Evolutionary conservation across 176 grass and related monocot species (phyloP), one percentile per base, ranked within the genome.

Genomic region (Microstegium vimineum): DNA sequence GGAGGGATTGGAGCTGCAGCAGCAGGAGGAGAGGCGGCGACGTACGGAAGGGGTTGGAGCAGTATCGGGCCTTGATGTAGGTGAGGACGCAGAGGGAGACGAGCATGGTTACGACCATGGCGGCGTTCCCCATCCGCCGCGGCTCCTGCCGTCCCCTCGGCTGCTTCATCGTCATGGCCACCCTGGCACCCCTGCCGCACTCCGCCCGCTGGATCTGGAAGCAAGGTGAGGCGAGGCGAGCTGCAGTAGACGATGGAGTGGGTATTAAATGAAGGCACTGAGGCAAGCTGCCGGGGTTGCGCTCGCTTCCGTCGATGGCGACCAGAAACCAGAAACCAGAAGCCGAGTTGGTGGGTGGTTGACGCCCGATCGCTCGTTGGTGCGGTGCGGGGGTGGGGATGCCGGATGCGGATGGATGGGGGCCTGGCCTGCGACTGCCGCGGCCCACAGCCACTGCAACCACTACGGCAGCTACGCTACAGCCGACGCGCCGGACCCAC

Each of bases 51-150:
- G 88, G 83, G 36, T 80, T 86, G 73, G 88, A 82, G 88, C 83
- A 90, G 88, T 90, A 90, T 62, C 88, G 88, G 0, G 88, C 88
- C 83, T 86, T 90, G 83, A 90, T 90, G 88, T 73, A 90, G 73
- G 83, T 90, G 88, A 90, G 88, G 57, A 82, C 78, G 83, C 88
- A 90, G 88, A 90, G 88, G 43, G 88, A 90, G 73, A 90, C 57
- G 54, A 90, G 78, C 88, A 90, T 90, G 88, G 88, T 86, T 78
- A 90, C 59, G 28, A 90, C 83, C 83, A 90, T 90, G 57, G 88
- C 88, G 45, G 78, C 23, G 88, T 86, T 86, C 66, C 83, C 88
- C 78, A 90, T 49, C 73, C 88, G 78, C 41, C 88, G 83, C 0
- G 88, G 83, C 78, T 86, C 88, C 43, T 77, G 73, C 66, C 88